These are phyloP conservation scores for Russula compacta DNA, from an alignment of 768 basidiomycete genomes.

Conservation along the genomic window DNA sequence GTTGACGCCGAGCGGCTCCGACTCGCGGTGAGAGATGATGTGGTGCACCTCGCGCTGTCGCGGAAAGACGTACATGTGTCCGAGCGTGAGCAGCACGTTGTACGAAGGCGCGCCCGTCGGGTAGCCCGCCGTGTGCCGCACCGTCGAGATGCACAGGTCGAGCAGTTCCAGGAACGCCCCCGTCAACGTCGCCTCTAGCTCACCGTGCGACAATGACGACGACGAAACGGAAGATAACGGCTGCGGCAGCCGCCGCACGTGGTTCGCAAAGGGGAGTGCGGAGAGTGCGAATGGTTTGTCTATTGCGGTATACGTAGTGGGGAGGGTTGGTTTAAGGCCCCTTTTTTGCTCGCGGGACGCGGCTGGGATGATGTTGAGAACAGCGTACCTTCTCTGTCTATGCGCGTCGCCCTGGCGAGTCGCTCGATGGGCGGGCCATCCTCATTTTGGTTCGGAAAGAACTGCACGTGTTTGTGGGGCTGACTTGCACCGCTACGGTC, in stretches of 20 bases:
- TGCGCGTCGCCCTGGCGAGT: conserved; percentile 45
- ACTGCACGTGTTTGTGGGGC: conserved; percentile 85
- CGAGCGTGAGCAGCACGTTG: conserved; percentile 72
- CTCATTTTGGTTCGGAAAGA: conserved; percentile 51
- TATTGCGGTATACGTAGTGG: conserved; percentile 23
- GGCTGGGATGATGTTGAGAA: conserved; percentile 7
- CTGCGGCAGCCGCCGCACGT: conserved; percentile 47
- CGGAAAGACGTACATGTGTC: conserved; percentile 83
- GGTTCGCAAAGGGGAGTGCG: conserved; percentile 70
- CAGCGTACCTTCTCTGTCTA: conserved; percentile 48
- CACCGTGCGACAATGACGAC: conserved; percentile 23
- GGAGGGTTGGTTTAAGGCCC: neutral
- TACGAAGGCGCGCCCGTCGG: conserved; percentile 64
- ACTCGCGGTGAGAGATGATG: conserved; percentile 33
- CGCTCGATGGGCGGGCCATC: conserved; percentile 72
- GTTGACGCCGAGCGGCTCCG: conserved; percentile 65
- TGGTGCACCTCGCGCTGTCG: conserved; percentile 54
- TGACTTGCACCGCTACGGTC: conserved; percentile 81
- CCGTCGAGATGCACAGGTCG: conserved; percentile 66
- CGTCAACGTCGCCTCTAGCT: conserved; percentile 45
- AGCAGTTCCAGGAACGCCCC: conserved; percentile 62
- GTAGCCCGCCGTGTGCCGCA: conserved; percentile 57
- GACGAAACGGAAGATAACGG: conserved; percentile 18
- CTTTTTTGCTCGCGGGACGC: neutral
- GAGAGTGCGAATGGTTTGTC: conserved; percentile 66